These are phyloP conservation scores for Rubroshorea leprosula DNA, from an alignment of 345 rosid species.

Conservation along the genomic window DNA sequence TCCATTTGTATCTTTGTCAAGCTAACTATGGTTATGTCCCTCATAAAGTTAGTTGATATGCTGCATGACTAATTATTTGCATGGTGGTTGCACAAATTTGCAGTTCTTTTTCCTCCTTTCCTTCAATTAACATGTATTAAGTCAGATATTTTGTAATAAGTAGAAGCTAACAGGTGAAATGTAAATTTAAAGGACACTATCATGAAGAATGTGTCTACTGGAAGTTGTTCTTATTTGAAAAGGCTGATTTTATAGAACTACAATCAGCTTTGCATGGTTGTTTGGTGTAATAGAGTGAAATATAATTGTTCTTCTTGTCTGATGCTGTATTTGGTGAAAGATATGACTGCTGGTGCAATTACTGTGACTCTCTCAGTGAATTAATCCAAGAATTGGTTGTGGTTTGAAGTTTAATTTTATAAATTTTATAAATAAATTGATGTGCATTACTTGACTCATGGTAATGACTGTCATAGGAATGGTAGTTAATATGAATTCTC, in stretches of 20 bases:
- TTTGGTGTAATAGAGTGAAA: neutral
- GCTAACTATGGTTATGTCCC: neutral
- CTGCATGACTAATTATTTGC: neutral
- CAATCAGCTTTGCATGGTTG: neutral
- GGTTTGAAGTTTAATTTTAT: neutral
- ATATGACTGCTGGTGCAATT: too few relatives aligned
- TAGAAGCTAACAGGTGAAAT: too few relatives aligned
- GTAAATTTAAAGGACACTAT: too few relatives aligned
- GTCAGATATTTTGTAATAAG: too few relatives aligned
- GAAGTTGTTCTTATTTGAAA: neutral
- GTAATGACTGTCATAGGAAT: neutral
- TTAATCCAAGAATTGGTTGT: neutral
- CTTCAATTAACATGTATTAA: too few relatives aligned
- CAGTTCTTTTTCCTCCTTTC: too few relatives aligned
- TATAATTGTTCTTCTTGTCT: neutral
- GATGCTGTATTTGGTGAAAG: neutral
- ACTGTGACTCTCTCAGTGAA: too few relatives aligned
- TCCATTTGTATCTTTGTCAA: neutral
- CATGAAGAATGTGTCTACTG: too few relatives aligned
- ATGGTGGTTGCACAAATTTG: too few relatives aligned
- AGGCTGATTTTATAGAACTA: neutral
- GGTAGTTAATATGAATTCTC: neutral
- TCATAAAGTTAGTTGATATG: neutral
- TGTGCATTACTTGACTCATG: too few relatives aligned
- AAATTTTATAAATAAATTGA: neutral